These are phyloP conservation scores for Mediolabrus comicus DNA, from an alignment of 108 stramenopile species.

Conservation along the genomic window DNA sequence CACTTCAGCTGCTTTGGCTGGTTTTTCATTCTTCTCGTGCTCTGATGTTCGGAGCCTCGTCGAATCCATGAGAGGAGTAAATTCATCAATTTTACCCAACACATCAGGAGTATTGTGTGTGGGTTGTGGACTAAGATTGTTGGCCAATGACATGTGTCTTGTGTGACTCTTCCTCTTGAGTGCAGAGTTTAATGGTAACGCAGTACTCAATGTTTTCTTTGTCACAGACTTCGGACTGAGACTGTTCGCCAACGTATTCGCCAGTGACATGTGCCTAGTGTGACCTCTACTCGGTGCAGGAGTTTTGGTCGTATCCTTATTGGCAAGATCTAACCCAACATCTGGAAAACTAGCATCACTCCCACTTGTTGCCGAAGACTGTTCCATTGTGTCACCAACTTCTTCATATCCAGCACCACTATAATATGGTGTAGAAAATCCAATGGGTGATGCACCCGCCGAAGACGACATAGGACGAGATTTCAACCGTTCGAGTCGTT, in stretches of 20 bases:
- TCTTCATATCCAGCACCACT: conserved; percentile 2
- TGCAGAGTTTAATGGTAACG: not conserved
- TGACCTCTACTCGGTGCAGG: conserved; percentile 16
- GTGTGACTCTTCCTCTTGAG: conserved; percentile 33
- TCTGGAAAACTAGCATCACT: not conserved
- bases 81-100: conserved; percentile 28
- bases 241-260: conserved; percentile 11
- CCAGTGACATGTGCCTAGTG: conserved; percentile 43
- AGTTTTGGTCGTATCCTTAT: not conserved
- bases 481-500: conserved; percentile 44
- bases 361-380: not conserved
- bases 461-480: not conserved
- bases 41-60: not conserved
- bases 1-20: not conserved
- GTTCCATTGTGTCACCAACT: not conserved
- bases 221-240: not conserved
- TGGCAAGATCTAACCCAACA: conserved; percentile 12
- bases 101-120: not conserved
- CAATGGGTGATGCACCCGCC: not conserved
- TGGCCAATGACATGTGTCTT: conserved; percentile 45
- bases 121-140: not conserved
- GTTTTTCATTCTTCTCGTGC: not conserved
- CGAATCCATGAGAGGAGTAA: conserved; percentile 16
- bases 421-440: not conserved
- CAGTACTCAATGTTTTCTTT: not conserved